Evolutionary conservation across 257 asterid genomes (phyloP).

Genomic region (Jacaranda copaia): DNA sequence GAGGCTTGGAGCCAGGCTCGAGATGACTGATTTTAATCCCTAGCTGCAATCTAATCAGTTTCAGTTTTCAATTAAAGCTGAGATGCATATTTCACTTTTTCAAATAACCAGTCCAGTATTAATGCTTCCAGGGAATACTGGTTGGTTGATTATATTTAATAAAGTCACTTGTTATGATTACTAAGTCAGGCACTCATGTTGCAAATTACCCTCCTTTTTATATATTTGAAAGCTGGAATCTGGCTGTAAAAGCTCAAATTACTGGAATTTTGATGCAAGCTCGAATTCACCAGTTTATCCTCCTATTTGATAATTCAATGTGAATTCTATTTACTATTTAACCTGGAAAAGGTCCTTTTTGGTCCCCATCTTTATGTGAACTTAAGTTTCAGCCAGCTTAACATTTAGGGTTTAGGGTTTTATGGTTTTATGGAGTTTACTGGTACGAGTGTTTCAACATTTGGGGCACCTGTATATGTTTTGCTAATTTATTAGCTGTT

Average conservation of each 20-base stretch:
- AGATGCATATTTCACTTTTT: neutral
- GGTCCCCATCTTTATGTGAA: neutral
- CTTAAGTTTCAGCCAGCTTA: neutral
- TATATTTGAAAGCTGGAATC: neutral
- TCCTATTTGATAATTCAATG: neutral
- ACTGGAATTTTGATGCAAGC: neutral
- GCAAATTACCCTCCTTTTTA: neutral
- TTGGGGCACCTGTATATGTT: conserved; percentile 2
- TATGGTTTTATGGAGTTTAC: neutral
- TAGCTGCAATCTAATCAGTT: neutral
- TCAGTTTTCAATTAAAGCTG: neutral
- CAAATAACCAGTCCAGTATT: neutral
- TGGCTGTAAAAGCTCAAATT: neutral
- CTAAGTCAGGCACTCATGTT: neutral
- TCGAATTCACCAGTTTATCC: neutral
- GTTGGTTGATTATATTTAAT: neutral
- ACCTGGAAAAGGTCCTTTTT: too few relatives aligned
- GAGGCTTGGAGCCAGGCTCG: too few relatives aligned
- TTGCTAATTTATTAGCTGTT: conserved; percentile 32
- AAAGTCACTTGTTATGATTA: neutral
- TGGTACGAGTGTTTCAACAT: neutral
- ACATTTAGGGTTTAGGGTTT: neutral
- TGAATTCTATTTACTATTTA: neutral
- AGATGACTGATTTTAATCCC: too few relatives aligned
- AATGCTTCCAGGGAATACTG: neutral